phyloP scores from a whole-genome alignment of 176 grass and related monocot species.

The Phragmites australis region DNA sequence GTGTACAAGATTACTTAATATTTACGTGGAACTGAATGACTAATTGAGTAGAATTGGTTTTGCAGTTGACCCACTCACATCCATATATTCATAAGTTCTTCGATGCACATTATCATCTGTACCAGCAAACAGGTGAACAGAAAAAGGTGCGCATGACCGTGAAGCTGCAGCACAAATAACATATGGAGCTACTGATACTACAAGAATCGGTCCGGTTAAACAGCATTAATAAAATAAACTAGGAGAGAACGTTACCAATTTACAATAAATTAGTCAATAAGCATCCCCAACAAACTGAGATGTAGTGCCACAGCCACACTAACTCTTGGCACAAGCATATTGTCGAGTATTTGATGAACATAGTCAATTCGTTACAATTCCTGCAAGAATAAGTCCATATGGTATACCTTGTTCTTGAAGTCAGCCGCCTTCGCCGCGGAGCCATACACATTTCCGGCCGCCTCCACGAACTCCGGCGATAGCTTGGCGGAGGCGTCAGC shows the following conservation, averaged over 20 bases:
- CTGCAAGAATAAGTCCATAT: not conserved
- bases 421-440: slow-evolving; percentile 33
- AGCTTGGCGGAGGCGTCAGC: slow-evolving; percentile 35
- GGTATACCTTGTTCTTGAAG: slow-evolving; percentile 29
- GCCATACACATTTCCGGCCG: slow-evolving; percentile 15
- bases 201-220: not conserved
- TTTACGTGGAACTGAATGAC: no score
- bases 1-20: no score
- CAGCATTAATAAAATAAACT: not conserved
- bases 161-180: not conserved
- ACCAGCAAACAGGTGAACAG: not conserved
- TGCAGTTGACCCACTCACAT: no score
- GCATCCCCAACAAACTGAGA: not conserved
- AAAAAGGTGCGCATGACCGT: not conserved
- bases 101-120: not conserved
- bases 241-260: no score
- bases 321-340: slow-evolving; percentile 2
- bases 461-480: slow-evolving; percentile 24
- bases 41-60: no score
- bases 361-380: not conserved
- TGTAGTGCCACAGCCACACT: not conserved
- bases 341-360: not conserved
- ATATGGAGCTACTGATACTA: not conserved
- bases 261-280: not conserved
- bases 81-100: no score